Evolutionary conservation across 1,284 basidiomycete species (phyloP).

Genomic region (Naganishia liquefaciens): DNA sequence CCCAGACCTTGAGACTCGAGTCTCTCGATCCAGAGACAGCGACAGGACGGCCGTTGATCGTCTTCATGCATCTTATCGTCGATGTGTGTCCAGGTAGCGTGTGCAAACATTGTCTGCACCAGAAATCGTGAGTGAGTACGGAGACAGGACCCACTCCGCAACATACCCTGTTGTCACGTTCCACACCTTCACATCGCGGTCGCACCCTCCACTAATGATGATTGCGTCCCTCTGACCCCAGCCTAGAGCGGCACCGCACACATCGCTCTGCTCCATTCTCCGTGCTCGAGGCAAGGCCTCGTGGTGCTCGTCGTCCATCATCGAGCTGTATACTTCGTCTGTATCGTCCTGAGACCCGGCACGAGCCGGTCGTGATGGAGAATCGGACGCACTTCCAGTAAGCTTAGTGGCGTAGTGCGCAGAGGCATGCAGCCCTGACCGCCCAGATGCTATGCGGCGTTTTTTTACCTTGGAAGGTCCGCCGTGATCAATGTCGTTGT

Average conservation of each 20-base stretch:
- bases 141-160: not conserved
- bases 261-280: constrained; percentile 58
- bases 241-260: constrained; percentile 66
- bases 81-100: constrained; percentile 81
- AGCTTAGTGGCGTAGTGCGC: not conserved
- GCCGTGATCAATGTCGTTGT: not conserved
- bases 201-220: constrained; percentile 89
- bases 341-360: not conserved
- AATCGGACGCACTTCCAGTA: not conserved
- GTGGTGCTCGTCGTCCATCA: not conserved
- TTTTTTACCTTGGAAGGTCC: constrained; percentile 21
- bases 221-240: constrained; percentile 69
- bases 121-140: not conserved
- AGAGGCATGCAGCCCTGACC: not conserved
- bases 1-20: constrained; percentile 85
- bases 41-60: constrained; percentile 81
- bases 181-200: constrained; percentile 88
- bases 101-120: constrained; percentile 70
- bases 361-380: not conserved
- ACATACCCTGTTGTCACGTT: constrained; percentile 78
- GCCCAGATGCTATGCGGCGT: constrained; percentile 8
- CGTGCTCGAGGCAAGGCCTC: constrained; percentile 34
- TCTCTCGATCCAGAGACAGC: constrained; percentile 90
- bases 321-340: not conserved
- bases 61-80: constrained; percentile 87